phyloP scores from a whole-genome alignment of 192 early-diverging fungal genomes.

The Tieghemiomyces parasiticus region DNA sequence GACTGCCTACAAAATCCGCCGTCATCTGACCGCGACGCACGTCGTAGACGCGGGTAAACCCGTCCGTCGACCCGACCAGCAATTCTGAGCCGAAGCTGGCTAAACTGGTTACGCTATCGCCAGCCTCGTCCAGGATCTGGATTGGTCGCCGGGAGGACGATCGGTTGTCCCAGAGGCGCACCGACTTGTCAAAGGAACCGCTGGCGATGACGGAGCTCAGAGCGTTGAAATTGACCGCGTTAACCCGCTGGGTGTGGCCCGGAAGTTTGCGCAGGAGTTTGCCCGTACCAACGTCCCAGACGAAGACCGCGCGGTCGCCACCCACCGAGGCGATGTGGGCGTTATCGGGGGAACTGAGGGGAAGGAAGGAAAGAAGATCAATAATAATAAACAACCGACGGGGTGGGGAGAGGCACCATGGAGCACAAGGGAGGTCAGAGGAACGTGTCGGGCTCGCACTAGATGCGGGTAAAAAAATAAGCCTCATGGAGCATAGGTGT shows the following conservation, averaged over 20 bases:
- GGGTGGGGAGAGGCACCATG: too few relatives aligned
- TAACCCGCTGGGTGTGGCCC: constrained; percentile 72
- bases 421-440: too few relatives aligned
- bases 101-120: constrained; percentile 75
- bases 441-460: too few relatives aligned
- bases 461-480: too few relatives aligned
- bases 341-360: constrained; percentile 37
- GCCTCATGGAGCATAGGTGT: too few relatives aligned
- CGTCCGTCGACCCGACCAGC: constrained; percentile 72
- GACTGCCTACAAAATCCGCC: constrained; percentile 55
- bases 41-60: constrained; percentile 70
- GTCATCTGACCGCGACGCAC: constrained; percentile 56
- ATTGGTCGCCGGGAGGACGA: constrained; percentile 39
- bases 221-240: constrained; percentile 66
- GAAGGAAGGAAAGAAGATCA: too few relatives aligned
- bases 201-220: constrained; percentile 64
- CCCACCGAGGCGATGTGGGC: constrained; percentile 62
- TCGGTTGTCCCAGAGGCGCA: constrained; percentile 30
- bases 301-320: constrained; percentile 60
- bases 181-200: constrained; percentile 50
- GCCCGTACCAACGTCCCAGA: constrained; percentile 79
- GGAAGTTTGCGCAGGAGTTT: constrained; percentile 52
- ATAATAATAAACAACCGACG: too few relatives aligned
- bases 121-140: constrained; percentile 67
- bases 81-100: constrained; percentile 55